A percentile compares a stretch with the other conserved stretches of the same genome.
phyloP scores from a whole-genome alignment of 306 rosid species.

The Quercus variabilis region DNA sequence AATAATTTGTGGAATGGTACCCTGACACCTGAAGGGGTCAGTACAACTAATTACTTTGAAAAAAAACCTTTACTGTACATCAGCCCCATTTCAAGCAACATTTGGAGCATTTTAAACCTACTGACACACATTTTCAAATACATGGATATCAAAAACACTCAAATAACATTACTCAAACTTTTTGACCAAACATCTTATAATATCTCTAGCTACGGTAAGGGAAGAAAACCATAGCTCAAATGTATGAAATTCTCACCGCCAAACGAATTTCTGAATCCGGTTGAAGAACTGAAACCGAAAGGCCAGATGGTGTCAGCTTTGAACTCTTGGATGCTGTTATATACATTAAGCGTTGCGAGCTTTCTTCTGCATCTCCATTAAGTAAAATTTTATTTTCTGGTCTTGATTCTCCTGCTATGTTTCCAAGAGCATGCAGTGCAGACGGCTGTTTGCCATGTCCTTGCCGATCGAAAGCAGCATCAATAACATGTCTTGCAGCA shows the following conservation, averaged over 20 bases:
- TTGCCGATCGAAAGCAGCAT: too few relatives aligned
- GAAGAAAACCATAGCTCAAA: slow-evolving; percentile 1
- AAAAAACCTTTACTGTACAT: neutral
- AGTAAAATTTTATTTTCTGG: slow-evolving; percentile 48
- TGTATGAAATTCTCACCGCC: slow-evolving; percentile 61
- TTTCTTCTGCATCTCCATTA: slow-evolving; percentile 68
- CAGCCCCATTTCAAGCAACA: neutral
- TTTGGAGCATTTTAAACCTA: too few relatives aligned
- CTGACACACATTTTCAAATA: too few relatives aligned
- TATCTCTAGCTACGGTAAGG: neutral
- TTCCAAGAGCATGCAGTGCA: slow-evolving; percentile 86
- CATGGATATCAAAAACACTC: too few relatives aligned
- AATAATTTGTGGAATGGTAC: neutral
- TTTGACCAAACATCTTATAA: too few relatives aligned
- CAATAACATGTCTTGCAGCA: too few relatives aligned
- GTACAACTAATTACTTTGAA: neutral
- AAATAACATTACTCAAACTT: too few relatives aligned
- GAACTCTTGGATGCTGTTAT: slow-evolving; percentile 65
- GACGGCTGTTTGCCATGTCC: slow-evolving; percentile 45
- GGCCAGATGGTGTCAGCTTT: slow-evolving; percentile 79
- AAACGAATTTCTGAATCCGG: slow-evolving; percentile 76
- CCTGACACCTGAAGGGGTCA: neutral
- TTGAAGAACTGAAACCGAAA: slow-evolving; percentile 65
- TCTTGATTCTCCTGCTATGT: slow-evolving; percentile 74
- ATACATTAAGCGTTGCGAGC: slow-evolving; percentile 53